phyloP scores from a whole-genome alignment of 2,329 filamentous ascomycete genomes.

The Penicillium sp. region DNA sequence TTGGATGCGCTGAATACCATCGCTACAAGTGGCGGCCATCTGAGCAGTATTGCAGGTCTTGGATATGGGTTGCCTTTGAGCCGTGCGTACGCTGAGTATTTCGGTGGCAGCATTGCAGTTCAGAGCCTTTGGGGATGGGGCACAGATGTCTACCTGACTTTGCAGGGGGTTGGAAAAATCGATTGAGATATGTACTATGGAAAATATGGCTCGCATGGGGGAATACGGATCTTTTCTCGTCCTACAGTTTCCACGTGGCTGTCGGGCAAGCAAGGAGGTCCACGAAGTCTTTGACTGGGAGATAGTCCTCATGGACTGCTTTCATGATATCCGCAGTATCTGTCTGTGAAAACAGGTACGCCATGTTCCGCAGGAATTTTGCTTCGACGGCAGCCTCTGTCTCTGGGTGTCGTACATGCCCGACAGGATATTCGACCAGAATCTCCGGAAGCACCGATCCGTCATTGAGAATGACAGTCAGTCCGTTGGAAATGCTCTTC shows the following conservation, averaged over 20 bases:
- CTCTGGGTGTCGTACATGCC: slow-evolving; percentile 14
- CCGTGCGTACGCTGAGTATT: slow-evolving; percentile 94
- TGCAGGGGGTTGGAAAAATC: slow-evolving; percentile 56
- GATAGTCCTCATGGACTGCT: slow-evolving; percentile 10
- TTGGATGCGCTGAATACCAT: slow-evolving; percentile 72
- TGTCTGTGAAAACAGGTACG: slow-evolving; percentile 14
- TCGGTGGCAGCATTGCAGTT: slow-evolving; percentile 90
- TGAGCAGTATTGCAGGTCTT: slow-evolving; percentile 82
- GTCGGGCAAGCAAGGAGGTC: slow-evolving; percentile 13
- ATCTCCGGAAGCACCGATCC: slow-evolving; percentile 27
- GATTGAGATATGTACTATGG: slow-evolving; percentile 22
- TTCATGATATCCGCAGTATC: slow-evolving; percentile 12
- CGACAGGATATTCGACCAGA: slow-evolving; percentile 34
- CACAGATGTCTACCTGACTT: slow-evolving; percentile 61
- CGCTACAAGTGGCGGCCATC: slow-evolving; percentile 64
- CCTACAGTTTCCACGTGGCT: slow-evolving; percentile 8
- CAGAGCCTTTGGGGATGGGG: slow-evolving; percentile 96
- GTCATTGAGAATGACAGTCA: slow-evolving; percentile 26
- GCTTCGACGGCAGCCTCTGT: slow-evolving; percentile 10
- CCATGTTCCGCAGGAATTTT: slow-evolving; percentile 21
- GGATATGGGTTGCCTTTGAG: slow-evolving; percentile 90
- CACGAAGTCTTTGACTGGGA: slow-evolving; percentile 14
- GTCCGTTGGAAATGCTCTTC: slow-evolving; percentile 25
- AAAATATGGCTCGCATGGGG: neutral
- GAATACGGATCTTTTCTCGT: neutral